Conservation (phyloP, 768 basidiomycete genomes). For the Neoboletus magnificus region DNA sequence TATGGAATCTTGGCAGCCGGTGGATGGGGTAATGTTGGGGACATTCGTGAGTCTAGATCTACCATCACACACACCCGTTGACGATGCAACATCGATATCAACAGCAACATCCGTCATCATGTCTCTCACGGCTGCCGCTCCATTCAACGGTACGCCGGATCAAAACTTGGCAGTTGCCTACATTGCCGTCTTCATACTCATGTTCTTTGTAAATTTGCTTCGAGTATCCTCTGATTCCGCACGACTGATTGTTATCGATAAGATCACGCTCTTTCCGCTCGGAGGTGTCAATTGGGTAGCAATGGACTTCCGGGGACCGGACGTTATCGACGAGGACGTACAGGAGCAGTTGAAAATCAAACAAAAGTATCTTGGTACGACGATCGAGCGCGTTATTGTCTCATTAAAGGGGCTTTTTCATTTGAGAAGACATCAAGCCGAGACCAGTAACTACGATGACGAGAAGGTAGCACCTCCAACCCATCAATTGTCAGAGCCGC, state of each 20-base stretch:
- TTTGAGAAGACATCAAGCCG: neutral
- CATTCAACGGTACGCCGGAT: conserved; percentile 58
- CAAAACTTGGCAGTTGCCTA: conserved; percentile 65
- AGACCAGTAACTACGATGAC: neutral
- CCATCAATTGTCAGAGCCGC: neutral
- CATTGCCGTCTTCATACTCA: conserved; percentile 56
- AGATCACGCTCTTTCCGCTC: conserved; percentile 65
- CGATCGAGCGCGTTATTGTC: conserved; percentile 10
- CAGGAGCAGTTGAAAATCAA: conserved; percentile 41
- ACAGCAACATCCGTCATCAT: conserved; percentile 64
- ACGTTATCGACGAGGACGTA: conserved; percentile 56
- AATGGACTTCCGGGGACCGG: conserved; percentile 65
- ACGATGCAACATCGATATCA: neutral
- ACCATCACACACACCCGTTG: neutral
- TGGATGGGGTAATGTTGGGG: conserved; percentile 66
- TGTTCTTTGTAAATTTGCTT: conserved; percentile 49
- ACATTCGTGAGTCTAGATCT: conserved; percentile 52
- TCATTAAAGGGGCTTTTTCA: neutral
- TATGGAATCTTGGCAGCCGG: conserved; percentile 69
- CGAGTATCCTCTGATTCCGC: neutral
- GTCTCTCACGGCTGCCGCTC: conserved; percentile 56
- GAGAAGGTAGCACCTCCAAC: conserved; percentile 3
- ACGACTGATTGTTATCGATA: neutral
- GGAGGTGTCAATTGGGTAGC: conserved; percentile 54
- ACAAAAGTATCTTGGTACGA: conserved; percentile 24